Evolutionary conservation across 345 rosid species (phyloP), one percentile per base, ranked within the genome.

Genomic region (Toxicodendron radicans): DNA sequence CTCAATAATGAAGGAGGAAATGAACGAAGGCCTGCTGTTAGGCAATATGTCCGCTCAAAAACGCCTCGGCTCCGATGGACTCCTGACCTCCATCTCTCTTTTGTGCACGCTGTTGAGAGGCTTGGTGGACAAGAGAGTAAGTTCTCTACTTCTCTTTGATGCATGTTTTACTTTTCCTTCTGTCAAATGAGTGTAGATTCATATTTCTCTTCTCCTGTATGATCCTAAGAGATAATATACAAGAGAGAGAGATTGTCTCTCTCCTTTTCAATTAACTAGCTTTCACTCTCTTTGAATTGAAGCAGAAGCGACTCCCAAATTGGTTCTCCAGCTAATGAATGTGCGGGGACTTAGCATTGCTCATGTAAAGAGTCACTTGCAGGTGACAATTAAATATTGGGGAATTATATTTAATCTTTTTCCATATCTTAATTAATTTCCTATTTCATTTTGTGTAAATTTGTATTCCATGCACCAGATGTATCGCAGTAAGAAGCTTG

Each of bases 281-380:
- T 62, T 65, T 8, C 11, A 11, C 2, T 71, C 32, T 57, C 18
- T 43, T 71, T 23, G 21, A 48, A 71, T 63, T 79, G 72, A 57
- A 72, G 58, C 73, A 91, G 97, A 87, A 82, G 98, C 97, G 35
- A 93, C 98, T 21, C 98, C 98, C 1, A 91, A 93, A 78, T 68
- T 87, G 79, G 98, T 93, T 80, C 95, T 93, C 76, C 90, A 91
- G 75, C 67, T 91, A 78, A 93, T 91, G 97, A 93, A 93, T 83
- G 86, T 89, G 46, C 84, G 82, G 75, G 98, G 97, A 73, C 85
- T 93, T 12, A 90, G 92, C 85, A 93, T 93, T 83, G 90, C 98
- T 14, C 97, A 93, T 79, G 95, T 93, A 24, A 93, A 91, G 85
- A 93, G 98, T 87, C 97, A 93, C 73, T 83, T 91, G 81, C 98